Evolutionary conservation across 2,329 filamentous ascomycete species (phyloP).

Genomic region (Davidsoniella neocaledoniae): DNA sequence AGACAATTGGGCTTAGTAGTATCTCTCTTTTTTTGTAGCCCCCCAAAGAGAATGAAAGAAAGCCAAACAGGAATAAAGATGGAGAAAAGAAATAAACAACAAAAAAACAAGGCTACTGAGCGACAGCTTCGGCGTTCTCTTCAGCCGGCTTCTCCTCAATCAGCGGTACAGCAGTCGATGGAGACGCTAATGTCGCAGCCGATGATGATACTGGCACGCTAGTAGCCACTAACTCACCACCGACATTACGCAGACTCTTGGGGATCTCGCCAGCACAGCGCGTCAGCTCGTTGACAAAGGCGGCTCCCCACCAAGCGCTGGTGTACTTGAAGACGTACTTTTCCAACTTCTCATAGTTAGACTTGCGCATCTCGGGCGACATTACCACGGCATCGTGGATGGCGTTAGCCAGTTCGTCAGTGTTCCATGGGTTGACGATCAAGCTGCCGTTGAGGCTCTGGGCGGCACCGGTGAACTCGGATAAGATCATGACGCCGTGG

Average conservation of each 20-base stretch:
- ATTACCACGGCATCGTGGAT: conserved; percentile 96
- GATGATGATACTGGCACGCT: conserved; percentile 11
- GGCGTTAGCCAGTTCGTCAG: conserved; percentile 80
- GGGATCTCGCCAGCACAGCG: conserved; percentile 27
- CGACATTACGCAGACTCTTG: conserved; percentile 26
- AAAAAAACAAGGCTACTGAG: not conserved
- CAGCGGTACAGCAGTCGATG: not conserved
- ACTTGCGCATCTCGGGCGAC: conserved; percentile 69
- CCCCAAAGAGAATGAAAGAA: too few relatives aligned
- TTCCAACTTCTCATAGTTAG: conserved; percentile 82
- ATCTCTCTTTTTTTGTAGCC: not conserved
- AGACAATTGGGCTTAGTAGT: not conserved
- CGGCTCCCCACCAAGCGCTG: conserved; percentile 90
- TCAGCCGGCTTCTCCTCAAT: conserved; percentile 11
- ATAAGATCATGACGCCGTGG: conserved; percentile 86
- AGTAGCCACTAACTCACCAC: conserved; percentile 17
- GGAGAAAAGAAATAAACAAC: not conserved
- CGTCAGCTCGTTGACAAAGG: conserved; percentile 74
- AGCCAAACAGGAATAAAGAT: not conserved
- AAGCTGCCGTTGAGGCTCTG: conserved; percentile 86
- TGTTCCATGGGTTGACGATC: conserved; percentile 98
- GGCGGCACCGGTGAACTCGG: conserved; percentile 89
- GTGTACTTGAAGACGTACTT: conserved; percentile 97
- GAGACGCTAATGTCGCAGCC: not conserved
- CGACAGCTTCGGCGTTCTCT: not conserved